Percentiles rank a stretch among this genome's conserved stretches.
phyloP scores from a whole-genome alignment of 208 protist genomes.

The Trichomonas vaginalis region DNA sequence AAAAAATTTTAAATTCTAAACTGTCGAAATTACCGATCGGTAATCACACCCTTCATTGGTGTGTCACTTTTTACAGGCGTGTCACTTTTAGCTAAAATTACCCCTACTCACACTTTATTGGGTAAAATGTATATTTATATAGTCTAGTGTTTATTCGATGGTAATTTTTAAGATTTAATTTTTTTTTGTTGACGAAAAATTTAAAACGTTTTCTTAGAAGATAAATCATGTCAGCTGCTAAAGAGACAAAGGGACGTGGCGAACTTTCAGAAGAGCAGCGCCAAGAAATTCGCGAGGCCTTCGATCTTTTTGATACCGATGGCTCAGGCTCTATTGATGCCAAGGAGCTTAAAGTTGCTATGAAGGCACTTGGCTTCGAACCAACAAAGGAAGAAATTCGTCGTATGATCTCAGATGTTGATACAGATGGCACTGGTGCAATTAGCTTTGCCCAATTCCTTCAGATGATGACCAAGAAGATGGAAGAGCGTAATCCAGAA shows the following conservation, averaged over 20 bases:
- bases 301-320: conserved; percentile 82
- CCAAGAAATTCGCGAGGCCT: conserved; percentile 94
- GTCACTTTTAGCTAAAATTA: no score
- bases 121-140: no score
- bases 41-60: no score
- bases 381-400: conserved; percentile 73
- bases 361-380: conserved; percentile 94
- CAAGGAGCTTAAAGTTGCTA: conserved; percentile 96
- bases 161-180: no score
- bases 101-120: no score
- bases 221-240: no score
- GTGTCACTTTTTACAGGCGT: no score
- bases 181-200: no score
- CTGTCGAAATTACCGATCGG: no score
- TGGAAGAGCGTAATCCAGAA: conserved; percentile 62
- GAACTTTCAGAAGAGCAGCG: conserved; percentile 92
- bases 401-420: conserved; percentile 58
- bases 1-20: no score
- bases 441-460: conserved; percentile 61
- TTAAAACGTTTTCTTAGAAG: no score
- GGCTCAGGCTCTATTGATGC: conserved; percentile 70
- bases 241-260: not conserved
- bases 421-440: conserved; percentile 52
- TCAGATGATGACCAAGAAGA: conserved; percentile 65
- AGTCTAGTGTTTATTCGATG: no score